These are phyloP conservation scores for Mayamaea pseudoterrestris DNA, from an alignment of 108 stramenopile species.

Conservation along the genomic window DNA sequence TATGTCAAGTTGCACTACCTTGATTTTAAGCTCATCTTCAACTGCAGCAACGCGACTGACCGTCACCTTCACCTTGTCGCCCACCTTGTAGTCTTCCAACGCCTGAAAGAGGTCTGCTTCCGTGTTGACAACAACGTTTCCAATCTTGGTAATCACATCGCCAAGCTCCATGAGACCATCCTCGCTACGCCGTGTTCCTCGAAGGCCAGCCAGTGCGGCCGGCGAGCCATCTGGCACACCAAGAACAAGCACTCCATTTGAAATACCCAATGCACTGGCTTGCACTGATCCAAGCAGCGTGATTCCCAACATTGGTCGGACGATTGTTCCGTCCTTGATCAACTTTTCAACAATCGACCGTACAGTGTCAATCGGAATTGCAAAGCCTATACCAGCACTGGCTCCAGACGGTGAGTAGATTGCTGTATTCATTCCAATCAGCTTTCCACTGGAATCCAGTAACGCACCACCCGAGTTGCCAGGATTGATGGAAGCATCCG, in stretches of 20 bases:
- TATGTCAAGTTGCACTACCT: constrained; percentile 14
- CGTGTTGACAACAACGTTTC: constrained; percentile 50
- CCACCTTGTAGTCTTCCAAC: constrained; percentile 71
- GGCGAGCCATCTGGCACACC: constrained; percentile 75
- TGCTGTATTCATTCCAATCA: constrained; percentile 94
- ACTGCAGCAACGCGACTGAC: constrained; percentile 47
- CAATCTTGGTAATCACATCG: constrained; percentile 83
- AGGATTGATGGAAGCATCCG: constrained; percentile 82
- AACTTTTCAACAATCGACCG: constrained; percentile 59
- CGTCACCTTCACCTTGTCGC: constrained; percentile 66
- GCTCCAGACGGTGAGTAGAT: constrained; percentile 83
- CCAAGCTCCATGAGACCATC: constrained; percentile 78
- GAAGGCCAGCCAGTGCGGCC: constrained; percentile 51
- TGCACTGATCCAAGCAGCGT: constrained; percentile 77
- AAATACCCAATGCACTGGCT: constrained; percentile 81
- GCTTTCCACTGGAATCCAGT: constrained; percentile 52
- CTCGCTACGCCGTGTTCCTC: constrained; percentile 58
- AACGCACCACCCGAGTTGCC: constrained; percentile 82
- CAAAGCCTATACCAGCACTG: constrained; percentile 89
- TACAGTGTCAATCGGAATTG: constrained; percentile 88
- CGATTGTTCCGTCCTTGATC: constrained; percentile 76
- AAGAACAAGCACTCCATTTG: constrained; percentile 80
- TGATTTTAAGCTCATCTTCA: constrained; percentile 11
- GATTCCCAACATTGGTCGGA: constrained; percentile 81
- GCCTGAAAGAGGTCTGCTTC: constrained; percentile 87